Evolutionary conservation across 768 basidiomycete genomes (phyloP).

Genomic region (Leccinum uliginosum): DNA sequence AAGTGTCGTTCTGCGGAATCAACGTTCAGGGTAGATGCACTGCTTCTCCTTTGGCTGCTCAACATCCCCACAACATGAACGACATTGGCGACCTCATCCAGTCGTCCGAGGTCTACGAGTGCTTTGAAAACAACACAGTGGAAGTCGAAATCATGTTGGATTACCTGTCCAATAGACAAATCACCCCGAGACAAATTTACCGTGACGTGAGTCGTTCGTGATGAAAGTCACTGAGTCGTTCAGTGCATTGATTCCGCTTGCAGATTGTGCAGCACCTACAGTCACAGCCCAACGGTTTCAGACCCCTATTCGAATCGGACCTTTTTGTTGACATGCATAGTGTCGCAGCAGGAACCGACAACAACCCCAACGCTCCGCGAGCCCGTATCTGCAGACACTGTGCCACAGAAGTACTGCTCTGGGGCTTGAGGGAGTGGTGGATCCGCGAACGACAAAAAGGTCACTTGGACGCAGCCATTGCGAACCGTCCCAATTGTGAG

Average conservation of each 20-base stretch:
- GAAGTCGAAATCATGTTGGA: conserved; percentile 86
- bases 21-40: conserved; percentile 70
- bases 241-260: conserved; percentile 6
- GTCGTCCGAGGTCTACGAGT: conserved; percentile 72
- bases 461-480: conserved; percentile 50
- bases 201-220: conserved; percentile 54
- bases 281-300: conserved; percentile 58
- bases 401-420: conserved; percentile 69
- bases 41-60: conserved; percentile 50
- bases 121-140: conserved; percentile 70
- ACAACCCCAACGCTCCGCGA: conserved; percentile 55
- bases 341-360: conserved; percentile 51
- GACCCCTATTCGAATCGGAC: conserved; percentile 62
- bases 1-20: conserved; percentile 79
- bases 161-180: conserved; percentile 58
- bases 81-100: conserved; percentile 75
- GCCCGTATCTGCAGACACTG: conserved; percentile 65
- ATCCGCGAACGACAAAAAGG: conserved; percentile 71
- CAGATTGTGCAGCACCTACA: conserved; percentile 63
- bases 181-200: conserved; percentile 71
- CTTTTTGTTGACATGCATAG: conserved; percentile 67
- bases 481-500: conserved; percentile 63
- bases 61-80: conserved; percentile 66
- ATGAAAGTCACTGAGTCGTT: neutral
- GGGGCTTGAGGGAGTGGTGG: conserved; percentile 82